Evolutionary conservation across 2,329 filamentous ascomycete species (phyloP), one percentile per base, ranked within the genome.

Genomic region (Penicillium hordei): DNA sequence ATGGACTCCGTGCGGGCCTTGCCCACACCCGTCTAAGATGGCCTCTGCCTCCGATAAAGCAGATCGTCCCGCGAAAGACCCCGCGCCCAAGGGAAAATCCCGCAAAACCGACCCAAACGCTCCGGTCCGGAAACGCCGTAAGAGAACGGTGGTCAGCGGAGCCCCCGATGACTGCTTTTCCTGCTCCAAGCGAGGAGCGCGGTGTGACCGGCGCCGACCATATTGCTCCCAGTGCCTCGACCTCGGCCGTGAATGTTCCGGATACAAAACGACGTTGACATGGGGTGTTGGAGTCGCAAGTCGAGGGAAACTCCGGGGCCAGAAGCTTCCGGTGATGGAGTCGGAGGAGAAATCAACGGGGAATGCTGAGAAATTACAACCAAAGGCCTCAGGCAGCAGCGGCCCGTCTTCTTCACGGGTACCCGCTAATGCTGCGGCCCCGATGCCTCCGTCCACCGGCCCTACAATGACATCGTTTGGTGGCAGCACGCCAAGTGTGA

Each of bases 281-380:
- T 97, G 93, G 93, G 92, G 92, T 42, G 91, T 97, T 48, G 93
- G 93, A 51, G 93, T 97, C 58, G 93, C 93, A 56, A 97, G 93
- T 77, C 88, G 93, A 70, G 93, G 93, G 72, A 97, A 97, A 81
- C 86, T 97, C 62, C 86, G 93, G 61, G 93, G 93, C 39, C 82
- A 97, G 65, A 93, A 93, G 56, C 80, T 96, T 57, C 86, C 86
- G 10, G 77, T 88, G 51, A 80, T 67, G 65, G 64, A 65, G 5
- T 56, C 81, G 39, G 81, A 80, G 52, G 75, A 76, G 17, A 71
- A 76, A 46, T 68, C 71, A 42, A 75, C 76, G 52, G 70, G 49
- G 7, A 60, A 23, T 9, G 17, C 62, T 17, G 39, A 60, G 13
- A 63, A 63, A 54, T 33, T 59, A 57, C 52, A 52, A 36, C 31